Conservation (phyloP, 129 eudicot species). For the Tanacetum coccineum region DNA sequence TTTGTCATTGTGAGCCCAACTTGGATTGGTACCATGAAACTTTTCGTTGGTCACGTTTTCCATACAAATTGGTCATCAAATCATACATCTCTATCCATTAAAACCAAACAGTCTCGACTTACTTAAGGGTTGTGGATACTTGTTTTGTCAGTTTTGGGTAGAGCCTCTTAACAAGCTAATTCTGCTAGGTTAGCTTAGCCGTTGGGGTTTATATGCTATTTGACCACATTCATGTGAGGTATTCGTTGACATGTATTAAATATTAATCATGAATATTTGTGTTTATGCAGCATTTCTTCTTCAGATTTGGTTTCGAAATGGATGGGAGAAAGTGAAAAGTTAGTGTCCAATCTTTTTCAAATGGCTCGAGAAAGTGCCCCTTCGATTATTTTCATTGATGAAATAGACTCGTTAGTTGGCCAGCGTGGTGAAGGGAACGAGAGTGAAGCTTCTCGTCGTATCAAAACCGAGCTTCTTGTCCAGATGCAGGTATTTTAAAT, state of each 20-base stretch:
- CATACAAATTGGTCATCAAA: neutral
- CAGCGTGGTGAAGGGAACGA: slow-evolving; percentile 79
- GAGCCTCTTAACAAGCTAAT: neutral
- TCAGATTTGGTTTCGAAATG: slow-evolving; percentile 72
- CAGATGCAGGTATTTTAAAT: slow-evolving; percentile 59
- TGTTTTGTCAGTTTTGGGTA: neutral
- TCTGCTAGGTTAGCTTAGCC: neutral
- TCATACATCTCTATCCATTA: neutral
- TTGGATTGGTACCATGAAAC: neutral
- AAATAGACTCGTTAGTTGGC: slow-evolving; percentile 65
- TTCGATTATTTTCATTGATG: slow-evolving; percentile 65
- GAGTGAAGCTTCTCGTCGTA: slow-evolving; percentile 75
- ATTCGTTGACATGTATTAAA: neutral
- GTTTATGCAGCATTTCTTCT: slow-evolving; percentile 50
- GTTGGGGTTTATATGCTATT: slow-evolving; percentile 8
- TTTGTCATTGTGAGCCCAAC: neutral
- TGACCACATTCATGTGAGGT: slow-evolving; percentile 6
- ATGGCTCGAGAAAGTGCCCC: slow-evolving; percentile 79
- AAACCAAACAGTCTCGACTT: neutral
- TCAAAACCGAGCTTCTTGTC: slow-evolving; percentile 76
- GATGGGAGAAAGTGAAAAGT: slow-evolving; percentile 82
- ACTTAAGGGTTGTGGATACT: neutral
- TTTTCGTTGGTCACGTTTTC: neutral
- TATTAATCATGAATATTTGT: slow-evolving; percentile 15
- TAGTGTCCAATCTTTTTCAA: slow-evolving; percentile 62